Conservation (phyloP, 2,329 filamentous ascomycete species). For the Alternaria brassicae region DNA sequence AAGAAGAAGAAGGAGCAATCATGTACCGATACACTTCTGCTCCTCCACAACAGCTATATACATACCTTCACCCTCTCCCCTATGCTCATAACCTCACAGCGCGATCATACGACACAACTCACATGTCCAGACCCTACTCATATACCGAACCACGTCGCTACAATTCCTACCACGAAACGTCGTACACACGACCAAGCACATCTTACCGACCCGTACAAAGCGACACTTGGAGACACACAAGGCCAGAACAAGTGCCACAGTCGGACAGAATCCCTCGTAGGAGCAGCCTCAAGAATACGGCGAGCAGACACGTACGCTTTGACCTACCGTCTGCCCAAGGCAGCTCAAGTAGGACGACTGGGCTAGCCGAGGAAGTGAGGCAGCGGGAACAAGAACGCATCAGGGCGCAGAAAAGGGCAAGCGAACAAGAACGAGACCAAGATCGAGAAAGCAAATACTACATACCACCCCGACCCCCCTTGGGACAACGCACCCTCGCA, state of each 20-base stretch:
- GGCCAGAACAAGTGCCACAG: not conserved
- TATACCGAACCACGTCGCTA: not conserved
- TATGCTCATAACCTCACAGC: conserved; percentile 2
- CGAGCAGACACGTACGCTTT: conserved; percentile 11
- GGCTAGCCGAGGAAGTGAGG: not conserved
- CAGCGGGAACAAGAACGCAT: not conserved
- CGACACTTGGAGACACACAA: not conserved
- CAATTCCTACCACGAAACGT: conserved; percentile 5
- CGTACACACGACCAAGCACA: not conserved
- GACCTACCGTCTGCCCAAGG: conserved; percentile 1
- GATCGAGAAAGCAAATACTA: not conserved
- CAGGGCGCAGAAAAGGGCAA: not conserved
- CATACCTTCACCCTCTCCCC: not conserved
- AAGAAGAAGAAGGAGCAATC: conserved; percentile 6
- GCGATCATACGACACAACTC: conserved; percentile 3
- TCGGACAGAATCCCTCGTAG: not conserved
- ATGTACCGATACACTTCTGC: conserved; percentile 7
- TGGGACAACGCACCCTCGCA: not conserved
- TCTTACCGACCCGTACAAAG: not conserved
- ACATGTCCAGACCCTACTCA: conserved; percentile 2
- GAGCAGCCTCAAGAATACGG: conserved; percentile 2
- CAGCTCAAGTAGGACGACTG: not conserved
- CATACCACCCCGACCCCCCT: not conserved
- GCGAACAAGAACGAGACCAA: not conserved
- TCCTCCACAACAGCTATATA: not conserved